Evolutionary conservation across 225 moss, liverwort and hornwort genomes (phyloP).

Genomic region (Antitrichia curtipendula): DNA sequence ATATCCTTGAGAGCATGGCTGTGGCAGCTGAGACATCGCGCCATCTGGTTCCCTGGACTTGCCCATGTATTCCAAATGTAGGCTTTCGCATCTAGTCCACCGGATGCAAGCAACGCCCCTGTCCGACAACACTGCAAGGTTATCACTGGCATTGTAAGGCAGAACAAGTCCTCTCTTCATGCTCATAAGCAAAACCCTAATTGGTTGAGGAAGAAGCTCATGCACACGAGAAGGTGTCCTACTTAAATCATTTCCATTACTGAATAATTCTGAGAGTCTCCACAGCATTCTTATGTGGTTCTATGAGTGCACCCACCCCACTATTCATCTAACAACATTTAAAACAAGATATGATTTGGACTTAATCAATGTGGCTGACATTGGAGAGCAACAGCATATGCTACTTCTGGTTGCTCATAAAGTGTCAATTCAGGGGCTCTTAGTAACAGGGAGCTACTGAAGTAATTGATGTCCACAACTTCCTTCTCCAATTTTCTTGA

Average conservation of each 20-base stretch:
- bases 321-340: not conserved
- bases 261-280: not conserved
- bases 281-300: not conserved
- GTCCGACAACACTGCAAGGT: constrained; percentile 1
- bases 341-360: not conserved
- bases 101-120: constrained; percentile 85
- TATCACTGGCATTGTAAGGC: not conserved
- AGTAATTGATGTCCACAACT: not conserved
- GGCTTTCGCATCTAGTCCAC: constrained; percentile 63
- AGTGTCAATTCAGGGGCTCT: not conserved
- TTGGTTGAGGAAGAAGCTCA: not conserved
- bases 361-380: not conserved
- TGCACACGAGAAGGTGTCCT: not conserved
- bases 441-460: not conserved
- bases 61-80: constrained; percentile 85
- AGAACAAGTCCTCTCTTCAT: not conserved
- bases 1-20: constrained; percentile 76
- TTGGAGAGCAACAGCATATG: not conserved
- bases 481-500: not conserved
- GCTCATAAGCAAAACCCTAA: not conserved
- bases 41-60: constrained; percentile 49
- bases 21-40: constrained; percentile 53
- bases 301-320: not conserved
- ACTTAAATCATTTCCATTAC: not conserved
- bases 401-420: not conserved